Conservation (phyloP, 148 eudicot genomes). For the Talinum fruticosum region DNA sequence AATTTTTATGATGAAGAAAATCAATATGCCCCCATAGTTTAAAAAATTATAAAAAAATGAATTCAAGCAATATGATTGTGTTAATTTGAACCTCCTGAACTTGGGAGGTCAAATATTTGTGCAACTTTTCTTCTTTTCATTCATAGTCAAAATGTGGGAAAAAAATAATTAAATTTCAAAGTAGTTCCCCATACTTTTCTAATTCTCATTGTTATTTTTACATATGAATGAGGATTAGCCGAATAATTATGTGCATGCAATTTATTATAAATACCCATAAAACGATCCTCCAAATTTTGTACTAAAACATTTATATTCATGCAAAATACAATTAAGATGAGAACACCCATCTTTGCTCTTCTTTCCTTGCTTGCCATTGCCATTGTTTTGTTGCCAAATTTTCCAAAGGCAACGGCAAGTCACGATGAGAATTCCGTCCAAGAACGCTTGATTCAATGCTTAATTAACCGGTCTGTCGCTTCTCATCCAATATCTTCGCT, state of each 20-base stretch:
- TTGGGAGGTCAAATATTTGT: background rate
- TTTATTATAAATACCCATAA: background rate
- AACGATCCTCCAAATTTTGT: background rate
- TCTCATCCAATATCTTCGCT: conserved; percentile 13
- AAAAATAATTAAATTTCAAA: background rate
- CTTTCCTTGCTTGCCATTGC: background rate
- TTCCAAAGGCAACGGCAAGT: background rate
- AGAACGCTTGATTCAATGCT: background rate
- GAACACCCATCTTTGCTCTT: background rate
- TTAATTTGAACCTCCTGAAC: background rate
- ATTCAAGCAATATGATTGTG: too few relatives aligned
- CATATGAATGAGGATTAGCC: background rate
- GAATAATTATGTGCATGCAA: background rate
- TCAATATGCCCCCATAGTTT: too few relatives aligned
- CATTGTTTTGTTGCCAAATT: background rate
- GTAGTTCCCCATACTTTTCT: background rate
- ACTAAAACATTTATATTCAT: background rate
- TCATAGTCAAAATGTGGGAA: background rate
- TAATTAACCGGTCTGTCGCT: background rate
- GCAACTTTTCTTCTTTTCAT: background rate
- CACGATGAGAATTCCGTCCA: background rate
- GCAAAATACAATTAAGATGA: background rate
- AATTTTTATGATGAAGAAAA: too few relatives aligned
- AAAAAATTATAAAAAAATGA: too few relatives aligned
- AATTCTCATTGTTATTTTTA: background rate